phyloP scores from a whole-genome alignment of 331 rosid species.

The Rhamnella rubrinervis region DNA sequence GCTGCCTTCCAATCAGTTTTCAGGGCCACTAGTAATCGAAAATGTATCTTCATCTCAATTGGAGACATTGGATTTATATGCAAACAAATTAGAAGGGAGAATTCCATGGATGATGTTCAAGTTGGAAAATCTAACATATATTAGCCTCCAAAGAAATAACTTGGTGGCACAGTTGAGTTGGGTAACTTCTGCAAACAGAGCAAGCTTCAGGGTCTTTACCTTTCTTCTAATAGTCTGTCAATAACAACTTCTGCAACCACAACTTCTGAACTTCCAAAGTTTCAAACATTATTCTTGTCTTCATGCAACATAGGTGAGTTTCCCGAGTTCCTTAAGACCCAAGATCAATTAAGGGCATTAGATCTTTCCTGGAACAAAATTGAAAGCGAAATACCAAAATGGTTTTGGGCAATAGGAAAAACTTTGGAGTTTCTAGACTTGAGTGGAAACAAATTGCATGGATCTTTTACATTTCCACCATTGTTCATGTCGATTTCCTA shows the following conservation, averaged over 20 bases:
- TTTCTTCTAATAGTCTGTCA: background rate
- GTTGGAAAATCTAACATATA: no score
- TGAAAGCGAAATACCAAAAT: conserved; percentile 17
- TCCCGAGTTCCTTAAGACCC: conserved; percentile 2
- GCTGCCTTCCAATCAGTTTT: no score
- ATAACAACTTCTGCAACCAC: background rate
- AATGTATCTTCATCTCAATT: no score
- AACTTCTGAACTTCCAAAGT: background rate
- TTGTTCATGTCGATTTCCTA: no score
- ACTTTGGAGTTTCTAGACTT: background rate
- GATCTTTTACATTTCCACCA: background rate
- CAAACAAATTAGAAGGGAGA: no score
- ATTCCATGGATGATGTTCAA: no score
- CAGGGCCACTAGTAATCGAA: no score
- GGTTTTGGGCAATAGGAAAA: conserved; percentile 6
- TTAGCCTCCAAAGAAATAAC: no score
- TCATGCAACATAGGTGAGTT: conserved; percentile 2
- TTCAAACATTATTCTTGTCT: conserved; percentile 1
- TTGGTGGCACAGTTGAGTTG: no score
- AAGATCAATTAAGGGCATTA: background rate
- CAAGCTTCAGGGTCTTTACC: no score
- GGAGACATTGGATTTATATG: no score
- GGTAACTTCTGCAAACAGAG: no score
- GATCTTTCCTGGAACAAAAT: conserved; percentile 23
- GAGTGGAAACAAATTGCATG: background rate